Conservation (phyloP, 2,329 filamentous ascomycete species). For the Xylariomycetidae sp. region DNA sequence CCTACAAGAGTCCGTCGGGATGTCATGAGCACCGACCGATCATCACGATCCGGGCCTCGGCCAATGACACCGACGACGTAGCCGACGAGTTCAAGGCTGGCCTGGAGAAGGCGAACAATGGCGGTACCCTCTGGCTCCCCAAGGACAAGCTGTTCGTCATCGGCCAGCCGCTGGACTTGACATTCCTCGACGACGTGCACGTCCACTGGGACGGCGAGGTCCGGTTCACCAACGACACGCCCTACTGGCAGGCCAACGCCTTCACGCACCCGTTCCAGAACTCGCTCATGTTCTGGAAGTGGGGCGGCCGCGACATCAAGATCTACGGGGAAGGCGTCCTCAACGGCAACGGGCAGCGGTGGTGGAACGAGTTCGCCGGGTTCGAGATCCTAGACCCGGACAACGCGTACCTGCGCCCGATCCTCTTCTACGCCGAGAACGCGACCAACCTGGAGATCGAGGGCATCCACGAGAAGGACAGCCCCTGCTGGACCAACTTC, state of each 20-base stretch:
- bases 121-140: conserved; percentile 51
- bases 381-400: conserved; percentile 44
- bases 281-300: conserved; percentile 59
- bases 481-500: conserved; percentile 61
- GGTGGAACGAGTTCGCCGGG: conserved; percentile 38
- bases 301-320: conserved; percentile 57
- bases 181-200: conserved; percentile 53
- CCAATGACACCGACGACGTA: conserved; percentile 51
- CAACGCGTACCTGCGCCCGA: conserved; percentile 54
- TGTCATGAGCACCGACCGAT: conserved; percentile 18
- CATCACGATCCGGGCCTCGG: conserved; percentile 48
- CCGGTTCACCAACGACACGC: conserved; percentile 38
- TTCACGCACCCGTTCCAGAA: conserved; percentile 39
- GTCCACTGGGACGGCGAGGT: conserved; percentile 55
- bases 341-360: conserved; percentile 48
- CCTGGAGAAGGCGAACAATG: conserved; percentile 52
- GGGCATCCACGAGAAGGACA: conserved; percentile 56
- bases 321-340: conserved; percentile 54
- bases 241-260: conserved; percentile 38
- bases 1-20: conserved; percentile 23
- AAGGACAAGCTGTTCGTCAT: conserved; percentile 52
- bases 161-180: conserved; percentile 54
- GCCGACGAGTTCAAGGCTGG: conserved; percentile 50
- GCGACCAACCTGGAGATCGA: conserved; percentile 52
- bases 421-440: conserved; percentile 58